phyloP scores from a whole-genome alignment of 345 rosid genomes.

The Durio zibethinus region DNA sequence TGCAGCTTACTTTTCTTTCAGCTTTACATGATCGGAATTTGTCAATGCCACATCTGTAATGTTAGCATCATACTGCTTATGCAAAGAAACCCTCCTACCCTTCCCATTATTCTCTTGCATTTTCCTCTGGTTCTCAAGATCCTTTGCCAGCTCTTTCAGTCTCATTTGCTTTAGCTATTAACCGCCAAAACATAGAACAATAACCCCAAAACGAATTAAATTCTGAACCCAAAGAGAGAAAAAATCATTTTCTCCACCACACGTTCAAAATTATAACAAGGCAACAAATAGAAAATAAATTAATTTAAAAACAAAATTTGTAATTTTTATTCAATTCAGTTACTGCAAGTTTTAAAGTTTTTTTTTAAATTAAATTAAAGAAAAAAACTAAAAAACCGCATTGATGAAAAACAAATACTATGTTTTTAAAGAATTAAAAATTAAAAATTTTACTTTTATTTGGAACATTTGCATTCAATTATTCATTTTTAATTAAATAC shows the following conservation, averaged over 20 bases:
- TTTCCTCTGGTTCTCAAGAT: slow-evolving; percentile 61
- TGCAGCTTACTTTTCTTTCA: slow-evolving; percentile 64
- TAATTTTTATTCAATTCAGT: not conserved
- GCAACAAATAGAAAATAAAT: not conserved
- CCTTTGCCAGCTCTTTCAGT: slow-evolving; percentile 72
- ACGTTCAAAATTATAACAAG: not conserved
- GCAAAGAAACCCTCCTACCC: slow-evolving; percentile 42
- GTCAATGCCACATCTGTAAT: slow-evolving; percentile 22
- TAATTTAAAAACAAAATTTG: not conserved
- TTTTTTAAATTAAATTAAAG: not conserved
- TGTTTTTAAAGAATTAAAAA: not conserved
- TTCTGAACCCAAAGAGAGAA: not conserved
- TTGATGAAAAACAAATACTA: not conserved
- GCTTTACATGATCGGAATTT: slow-evolving; percentile 43
- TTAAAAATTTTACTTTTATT: not conserved
- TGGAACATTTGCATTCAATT: not conserved
- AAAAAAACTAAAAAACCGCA: not conserved
- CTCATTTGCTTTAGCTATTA: slow-evolving; percentile 66
- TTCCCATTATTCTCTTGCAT: slow-evolving; percentile 34
- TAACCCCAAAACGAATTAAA: not conserved
- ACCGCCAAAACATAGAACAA: slow-evolving; percentile 12
- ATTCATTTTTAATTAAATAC: not conserved
- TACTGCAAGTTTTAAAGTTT: not conserved
- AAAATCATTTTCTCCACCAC: not conserved
- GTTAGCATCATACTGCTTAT: too few species aligned